Evolutionary conservation across 192 early-diverging fungal species (phyloP).

Genomic region (Thoreauomyces humboldtii): DNA sequence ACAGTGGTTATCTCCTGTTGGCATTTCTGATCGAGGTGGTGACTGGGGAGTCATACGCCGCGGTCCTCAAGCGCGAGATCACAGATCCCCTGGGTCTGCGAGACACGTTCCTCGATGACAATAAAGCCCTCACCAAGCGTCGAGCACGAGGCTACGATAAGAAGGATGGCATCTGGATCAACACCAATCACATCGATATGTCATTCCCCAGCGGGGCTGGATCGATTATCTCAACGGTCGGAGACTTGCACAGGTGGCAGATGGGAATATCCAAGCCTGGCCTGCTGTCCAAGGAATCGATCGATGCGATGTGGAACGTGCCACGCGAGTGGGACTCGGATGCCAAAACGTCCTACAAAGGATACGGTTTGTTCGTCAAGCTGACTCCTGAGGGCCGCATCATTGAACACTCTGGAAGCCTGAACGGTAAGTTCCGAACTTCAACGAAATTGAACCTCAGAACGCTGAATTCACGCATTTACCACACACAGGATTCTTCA

Average conservation of each 20-base stretch:
- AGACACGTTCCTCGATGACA: background rate
- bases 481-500: too few relatives aligned
- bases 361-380: too few relatives aligned
- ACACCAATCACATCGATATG: background rate
- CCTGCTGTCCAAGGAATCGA: background rate
- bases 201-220: background rate
- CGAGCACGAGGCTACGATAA: background rate
- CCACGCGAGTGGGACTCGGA: too few relatives aligned
- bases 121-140: background rate
- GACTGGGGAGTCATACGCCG: background rate
- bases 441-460: too few relatives aligned
- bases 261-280: background rate
- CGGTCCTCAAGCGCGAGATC: background rate
- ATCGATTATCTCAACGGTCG: background rate
- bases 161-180: too few relatives aligned
- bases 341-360: too few relatives aligned
- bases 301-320: background rate
- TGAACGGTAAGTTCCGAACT: background rate
- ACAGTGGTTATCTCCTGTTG: constrained; percentile 8
- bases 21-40: constrained; percentile 2
- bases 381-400: too few relatives aligned
- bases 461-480: too few relatives aligned
- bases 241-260: background rate
- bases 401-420: background rate
- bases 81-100: background rate